These are phyloP conservation scores for Solanum sejunctum DNA, from an alignment of 257 asterid genomes.

Conservation along the genomic window DNA sequence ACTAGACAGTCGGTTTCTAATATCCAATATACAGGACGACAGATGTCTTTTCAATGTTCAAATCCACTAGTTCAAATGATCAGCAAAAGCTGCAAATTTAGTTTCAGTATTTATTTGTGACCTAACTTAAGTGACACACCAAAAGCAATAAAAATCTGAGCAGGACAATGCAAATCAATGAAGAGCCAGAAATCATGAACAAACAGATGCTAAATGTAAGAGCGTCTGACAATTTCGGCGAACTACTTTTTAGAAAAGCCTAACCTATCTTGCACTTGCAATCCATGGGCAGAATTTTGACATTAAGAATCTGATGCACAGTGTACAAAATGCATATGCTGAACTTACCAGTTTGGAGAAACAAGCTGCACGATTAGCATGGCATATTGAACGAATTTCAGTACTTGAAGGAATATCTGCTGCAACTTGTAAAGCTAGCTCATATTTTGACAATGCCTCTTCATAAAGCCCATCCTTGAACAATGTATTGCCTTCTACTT, in stretches of 20 bases:
- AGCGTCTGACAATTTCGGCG: background rate
- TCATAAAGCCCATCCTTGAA: constrained; percentile 58
- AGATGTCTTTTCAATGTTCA: background rate
- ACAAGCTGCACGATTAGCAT: constrained; percentile 87
- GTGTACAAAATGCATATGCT: background rate
- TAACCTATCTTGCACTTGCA: background rate
- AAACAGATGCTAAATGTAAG: background rate
- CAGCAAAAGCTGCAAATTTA: background rate
- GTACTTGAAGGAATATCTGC: constrained; percentile 43
- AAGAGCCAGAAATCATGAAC: background rate
- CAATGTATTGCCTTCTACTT: constrained; percentile 62
- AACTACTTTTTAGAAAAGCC: background rate
- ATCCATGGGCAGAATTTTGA: background rate
- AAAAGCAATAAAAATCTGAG: background rate
- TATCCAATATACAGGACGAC: background rate
- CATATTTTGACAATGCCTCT: constrained; percentile 74
- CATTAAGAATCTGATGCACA: background rate
- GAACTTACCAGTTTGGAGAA: constrained; percentile 65
- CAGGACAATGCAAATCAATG: background rate
- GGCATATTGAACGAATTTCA: constrained; percentile 67
- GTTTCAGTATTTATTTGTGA: background rate
- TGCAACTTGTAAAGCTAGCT: constrained; percentile 54
- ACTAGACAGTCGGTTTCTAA: background rate
- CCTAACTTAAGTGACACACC: background rate
- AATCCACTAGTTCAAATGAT: background rate